Conservation (phyloP, 106 monocot species). For the Allium sativum region DNA sequence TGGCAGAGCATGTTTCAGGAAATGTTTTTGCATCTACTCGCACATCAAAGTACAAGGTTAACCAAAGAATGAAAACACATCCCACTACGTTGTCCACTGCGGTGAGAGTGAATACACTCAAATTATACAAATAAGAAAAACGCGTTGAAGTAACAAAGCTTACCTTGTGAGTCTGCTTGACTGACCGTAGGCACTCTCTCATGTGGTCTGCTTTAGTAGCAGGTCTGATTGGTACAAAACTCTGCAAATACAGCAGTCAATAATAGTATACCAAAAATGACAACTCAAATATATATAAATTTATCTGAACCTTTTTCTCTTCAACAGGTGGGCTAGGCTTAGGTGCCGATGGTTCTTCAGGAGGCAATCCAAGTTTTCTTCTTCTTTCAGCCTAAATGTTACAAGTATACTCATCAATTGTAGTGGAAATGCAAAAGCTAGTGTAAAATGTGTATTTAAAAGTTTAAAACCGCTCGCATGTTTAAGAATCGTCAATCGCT, state of each 20-base stretch:
- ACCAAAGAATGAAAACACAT: no score
- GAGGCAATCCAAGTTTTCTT: slow-evolving; percentile 78
- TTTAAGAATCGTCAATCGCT: slow-evolving; percentile 20
- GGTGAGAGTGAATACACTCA: no score
- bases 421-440: background rate
- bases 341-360: slow-evolving; percentile 54
- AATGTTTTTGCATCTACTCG: no score
- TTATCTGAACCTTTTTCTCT: slow-evolving; percentile 59
- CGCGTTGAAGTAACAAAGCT: background rate
- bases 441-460: background rate
- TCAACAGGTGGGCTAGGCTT: slow-evolving; percentile 44
- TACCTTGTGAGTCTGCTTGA: slow-evolving; percentile 84
- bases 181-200: slow-evolving; percentile 82
- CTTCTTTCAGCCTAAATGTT: slow-evolving; percentile 76
- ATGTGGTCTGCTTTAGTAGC: slow-evolving; percentile 77
- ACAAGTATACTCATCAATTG: no score
- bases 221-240: slow-evolving; percentile 67
- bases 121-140: background rate
- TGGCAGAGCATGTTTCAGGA: no score
- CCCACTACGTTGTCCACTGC: no score
- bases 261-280: background rate
- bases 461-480: background rate
- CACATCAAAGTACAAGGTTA: no score
- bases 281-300: background rate
- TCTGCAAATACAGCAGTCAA: slow-evolving; percentile 28